These are phyloP conservation scores for Fusarium euwallaceae DNA, from an alignment of 2,329 filamentous ascomycete genomes.

Conservation along the genomic window DNA sequence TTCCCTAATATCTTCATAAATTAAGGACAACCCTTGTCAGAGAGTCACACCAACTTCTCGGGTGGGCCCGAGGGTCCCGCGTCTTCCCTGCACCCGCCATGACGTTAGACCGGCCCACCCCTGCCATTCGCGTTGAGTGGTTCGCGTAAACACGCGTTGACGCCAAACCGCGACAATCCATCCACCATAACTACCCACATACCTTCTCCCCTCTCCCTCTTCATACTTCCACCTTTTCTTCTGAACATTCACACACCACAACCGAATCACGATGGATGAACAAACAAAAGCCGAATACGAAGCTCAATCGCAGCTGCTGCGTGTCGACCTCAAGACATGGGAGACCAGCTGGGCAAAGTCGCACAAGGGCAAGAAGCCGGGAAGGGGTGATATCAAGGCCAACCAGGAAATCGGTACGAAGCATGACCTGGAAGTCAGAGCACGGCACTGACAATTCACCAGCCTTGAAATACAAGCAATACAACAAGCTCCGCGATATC, in stretches of 20 bases:
- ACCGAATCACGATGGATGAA: slow-evolving; percentile 60
- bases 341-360: slow-evolving; percentile 75
- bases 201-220: slow-evolving; percentile 6
- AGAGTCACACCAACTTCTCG: not conserved
- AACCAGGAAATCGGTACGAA: slow-evolving; percentile 76
- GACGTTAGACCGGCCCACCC: slow-evolving; percentile 23
- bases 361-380: slow-evolving; percentile 77
- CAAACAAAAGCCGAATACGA: slow-evolving; percentile 61
- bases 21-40: not conserved
- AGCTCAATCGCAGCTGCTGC: slow-evolving; percentile 66
- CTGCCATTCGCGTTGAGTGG: slow-evolving; percentile 41
- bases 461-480: slow-evolving; percentile 83
- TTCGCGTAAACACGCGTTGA: slow-evolving; percentile 43
- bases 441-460: slow-evolving; percentile 7
- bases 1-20: not conserved
- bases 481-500: slow-evolving; percentile 74
- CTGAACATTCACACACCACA: not conserved
- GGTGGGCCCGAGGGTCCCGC: slow-evolving; percentile 18
- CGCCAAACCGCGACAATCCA: slow-evolving; percentile 31
- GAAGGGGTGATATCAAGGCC: slow-evolving; percentile 81
- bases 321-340: slow-evolving; percentile 80
- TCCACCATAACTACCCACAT: slow-evolving; percentile 13
- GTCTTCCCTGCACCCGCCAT: slow-evolving; percentile 32
- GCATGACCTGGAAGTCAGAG: not conserved
- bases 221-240: slow-evolving; percentile 2